A percentile compares a stretch with the other conserved stretches of the same genome.
These are phyloP conservation scores for Penicillium sp. DNA, from an alignment of 2,329 filamentous ascomycete species.

Conservation along the genomic window DNA sequence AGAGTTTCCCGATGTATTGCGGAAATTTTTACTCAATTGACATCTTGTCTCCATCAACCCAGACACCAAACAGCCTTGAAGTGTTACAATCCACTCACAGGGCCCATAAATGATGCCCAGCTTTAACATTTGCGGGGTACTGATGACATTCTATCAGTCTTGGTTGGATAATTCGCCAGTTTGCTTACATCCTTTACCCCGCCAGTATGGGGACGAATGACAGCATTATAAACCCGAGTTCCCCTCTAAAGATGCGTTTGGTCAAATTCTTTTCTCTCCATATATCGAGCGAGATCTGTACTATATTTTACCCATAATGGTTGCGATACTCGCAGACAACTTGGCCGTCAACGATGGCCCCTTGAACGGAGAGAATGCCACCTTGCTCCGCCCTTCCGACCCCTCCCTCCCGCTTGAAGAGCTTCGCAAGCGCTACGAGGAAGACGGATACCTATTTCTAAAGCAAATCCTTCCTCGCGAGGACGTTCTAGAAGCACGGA, in stretches of 20 bases:
- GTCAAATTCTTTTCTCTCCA: no score
- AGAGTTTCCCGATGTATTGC: neutral
- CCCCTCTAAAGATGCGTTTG: no score
- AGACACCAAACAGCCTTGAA: conserved; percentile 5
- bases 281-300: no score
- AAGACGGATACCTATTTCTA: conserved; percentile 61
- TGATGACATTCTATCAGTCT: conserved; percentile 3
- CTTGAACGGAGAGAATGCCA: conserved; percentile 51
- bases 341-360: conserved; percentile 53
- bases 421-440: conserved; percentile 50
- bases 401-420: conserved; percentile 53
- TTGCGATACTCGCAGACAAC: conserved; percentile 23
- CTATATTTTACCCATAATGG: conserved; percentile 19
- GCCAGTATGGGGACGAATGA: conserved; percentile 3
- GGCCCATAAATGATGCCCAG: conserved; percentile 3
- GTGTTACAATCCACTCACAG: neutral
- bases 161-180: conserved; percentile 11
- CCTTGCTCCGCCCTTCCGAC: conserved; percentile 48
- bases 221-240: conserved; percentile 6
- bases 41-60: conserved; percentile 5
- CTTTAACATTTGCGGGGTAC: conserved; percentile 13
- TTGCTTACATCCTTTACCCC: conserved; percentile 11
- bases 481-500: conserved; percentile 57
- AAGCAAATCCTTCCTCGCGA: conserved; percentile 58
- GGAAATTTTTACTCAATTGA: conserved; percentile 1